Conservation (phyloP, 495 filamentous ascomycete genomes). For the Chaetomium tenue region DNA sequence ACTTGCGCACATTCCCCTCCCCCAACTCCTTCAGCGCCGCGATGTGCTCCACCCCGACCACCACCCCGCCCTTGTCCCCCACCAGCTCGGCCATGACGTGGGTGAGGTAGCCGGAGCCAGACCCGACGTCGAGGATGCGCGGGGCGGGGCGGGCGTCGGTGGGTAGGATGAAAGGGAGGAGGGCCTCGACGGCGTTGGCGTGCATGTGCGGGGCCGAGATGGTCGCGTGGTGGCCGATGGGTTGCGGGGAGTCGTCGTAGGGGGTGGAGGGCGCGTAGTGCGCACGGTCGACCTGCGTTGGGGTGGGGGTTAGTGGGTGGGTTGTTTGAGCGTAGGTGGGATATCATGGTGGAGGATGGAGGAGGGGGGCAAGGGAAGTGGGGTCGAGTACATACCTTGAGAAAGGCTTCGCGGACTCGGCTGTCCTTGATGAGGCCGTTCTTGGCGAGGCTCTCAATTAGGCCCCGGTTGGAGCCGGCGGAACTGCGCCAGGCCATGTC, state of each 20-base stretch:
- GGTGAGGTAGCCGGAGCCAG: constrained; percentile 87
- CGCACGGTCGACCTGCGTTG: constrained; percentile 75
- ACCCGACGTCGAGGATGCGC: constrained; percentile 82
- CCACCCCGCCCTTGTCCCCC: constrained; percentile 52
- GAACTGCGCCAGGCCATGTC: constrained; percentile 91
- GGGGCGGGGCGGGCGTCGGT: constrained; percentile 37
- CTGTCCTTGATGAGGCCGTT: constrained; percentile 69
- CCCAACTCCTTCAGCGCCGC: constrained; percentile 70
- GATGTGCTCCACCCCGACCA: constrained; percentile 92
- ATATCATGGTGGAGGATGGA: background rate
- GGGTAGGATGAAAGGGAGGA: constrained; percentile 57
- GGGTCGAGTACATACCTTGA: constrained; percentile 56
- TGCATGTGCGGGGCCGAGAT: constrained; percentile 99
- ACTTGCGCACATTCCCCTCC: constrained; percentile 70
- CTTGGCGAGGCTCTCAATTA: constrained; percentile 74
- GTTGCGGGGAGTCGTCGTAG: constrained; percentile 88
- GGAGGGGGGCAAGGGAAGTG: background rate
- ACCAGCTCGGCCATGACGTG: constrained; percentile 84
- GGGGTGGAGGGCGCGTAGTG: constrained; percentile 68
- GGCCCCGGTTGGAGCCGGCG: constrained; percentile 69
- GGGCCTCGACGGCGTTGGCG: constrained; percentile 68
- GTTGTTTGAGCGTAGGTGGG: background rate
- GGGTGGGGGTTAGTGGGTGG: background rate
- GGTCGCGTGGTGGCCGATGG: constrained; percentile 83
- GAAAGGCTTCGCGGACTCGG: constrained; percentile 74